Percentiles rank a stretch among this genome's conserved stretches.
Conservation (phyloP, 495 filamentous ascomycete species). For the Peziza echinospora region DNA sequence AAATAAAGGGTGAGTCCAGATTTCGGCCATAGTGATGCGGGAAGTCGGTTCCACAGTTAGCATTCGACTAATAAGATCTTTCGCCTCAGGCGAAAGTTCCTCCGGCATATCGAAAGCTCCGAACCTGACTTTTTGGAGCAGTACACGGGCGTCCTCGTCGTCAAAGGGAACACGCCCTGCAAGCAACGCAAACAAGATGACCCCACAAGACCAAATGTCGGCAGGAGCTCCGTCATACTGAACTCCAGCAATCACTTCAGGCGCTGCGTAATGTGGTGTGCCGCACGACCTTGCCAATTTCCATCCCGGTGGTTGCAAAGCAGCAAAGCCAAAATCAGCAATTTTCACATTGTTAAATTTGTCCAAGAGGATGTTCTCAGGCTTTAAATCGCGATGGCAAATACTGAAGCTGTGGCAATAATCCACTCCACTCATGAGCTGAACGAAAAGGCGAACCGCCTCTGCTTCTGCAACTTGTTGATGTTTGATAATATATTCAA, state of each 20-base stretch:
- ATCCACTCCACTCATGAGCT: slow-evolving; percentile 75
- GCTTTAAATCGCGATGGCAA: slow-evolving; percentile 89
- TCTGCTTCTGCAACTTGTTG: slow-evolving; percentile 54
- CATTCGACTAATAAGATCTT: slow-evolving; percentile 55
- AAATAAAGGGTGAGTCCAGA: slow-evolving; percentile 69
- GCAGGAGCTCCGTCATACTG: slow-evolving; percentile 62
- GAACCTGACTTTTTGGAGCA: slow-evolving; percentile 43
- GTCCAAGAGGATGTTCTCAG: slow-evolving; percentile 85
- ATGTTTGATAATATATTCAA: slow-evolving; percentile 48
- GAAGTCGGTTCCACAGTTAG: slow-evolving; percentile 49
- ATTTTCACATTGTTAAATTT: slow-evolving; percentile 55
- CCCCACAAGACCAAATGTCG: slow-evolving; percentile 88
- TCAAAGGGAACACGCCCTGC: slow-evolving; percentile 67
- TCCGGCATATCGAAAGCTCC: slow-evolving; percentile 52
- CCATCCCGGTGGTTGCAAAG: slow-evolving; percentile 54
- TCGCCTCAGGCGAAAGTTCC: slow-evolving; percentile 45
- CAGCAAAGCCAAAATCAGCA: slow-evolving; percentile 95
- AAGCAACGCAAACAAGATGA: slow-evolving; percentile 70
- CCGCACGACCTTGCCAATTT: slow-evolving; percentile 75
- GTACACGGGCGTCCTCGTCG: slow-evolving; percentile 32
- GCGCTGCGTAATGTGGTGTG: slow-evolving; percentile 88
- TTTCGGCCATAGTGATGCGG: slow-evolving; percentile 52
- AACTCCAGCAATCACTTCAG: slow-evolving; percentile 54
- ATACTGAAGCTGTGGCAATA: slow-evolving; percentile 89
- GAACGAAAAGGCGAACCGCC: slow-evolving; percentile 66